phyloP scores from a whole-genome alignment of 768 basidiomycete genomes.

The Suillus variegatus region DNA sequence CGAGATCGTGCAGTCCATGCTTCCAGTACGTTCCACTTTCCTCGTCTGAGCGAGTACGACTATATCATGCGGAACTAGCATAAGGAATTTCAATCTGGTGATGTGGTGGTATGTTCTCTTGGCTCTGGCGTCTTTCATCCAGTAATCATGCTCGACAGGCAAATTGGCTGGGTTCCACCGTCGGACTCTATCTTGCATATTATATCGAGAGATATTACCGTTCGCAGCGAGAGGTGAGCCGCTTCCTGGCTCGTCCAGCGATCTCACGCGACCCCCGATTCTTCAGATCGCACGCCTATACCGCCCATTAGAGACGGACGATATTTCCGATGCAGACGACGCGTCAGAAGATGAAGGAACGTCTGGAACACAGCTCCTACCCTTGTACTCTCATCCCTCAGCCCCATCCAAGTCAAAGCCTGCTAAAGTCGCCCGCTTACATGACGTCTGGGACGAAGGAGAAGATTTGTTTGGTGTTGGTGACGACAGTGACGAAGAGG shows the following conservation, averaged over 20 bases:
- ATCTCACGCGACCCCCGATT: slow-evolving; percentile 1
- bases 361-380: slow-evolving; percentile 58
- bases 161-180: slow-evolving; percentile 70
- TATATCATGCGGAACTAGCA: slow-evolving; percentile 40
- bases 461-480: slow-evolving; percentile 76
- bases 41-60: slow-evolving; percentile 2
- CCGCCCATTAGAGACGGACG: slow-evolving; percentile 61
- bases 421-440: slow-evolving; percentile 40
- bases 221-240: slow-evolving; percentile 69
- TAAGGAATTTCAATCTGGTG: slow-evolving; percentile 72
- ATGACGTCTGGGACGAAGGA: slow-evolving; percentile 75
- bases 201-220: slow-evolving; percentile 77
- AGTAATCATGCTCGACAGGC: slow-evolving; percentile 48
- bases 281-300: slow-evolving; percentile 75
- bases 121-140: slow-evolving; percentile 11
- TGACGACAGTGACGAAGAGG: slow-evolving; percentile 61
- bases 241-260: not conserved
- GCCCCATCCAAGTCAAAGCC: slow-evolving; percentile 30
- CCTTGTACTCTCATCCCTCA: slow-evolving; percentile 38
- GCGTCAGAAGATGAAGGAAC: slow-evolving; percentile 40
- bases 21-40: slow-evolving; percentile 54
- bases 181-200: slow-evolving; percentile 68
- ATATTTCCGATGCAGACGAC: slow-evolving; percentile 55
- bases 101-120: slow-evolving; percentile 58
- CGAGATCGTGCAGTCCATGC: slow-evolving; percentile 76